These are phyloP conservation scores for Ophiostoma australiae DNA, from an alignment of 2,329 filamentous ascomycete genomes.

Conservation along the genomic window DNA sequence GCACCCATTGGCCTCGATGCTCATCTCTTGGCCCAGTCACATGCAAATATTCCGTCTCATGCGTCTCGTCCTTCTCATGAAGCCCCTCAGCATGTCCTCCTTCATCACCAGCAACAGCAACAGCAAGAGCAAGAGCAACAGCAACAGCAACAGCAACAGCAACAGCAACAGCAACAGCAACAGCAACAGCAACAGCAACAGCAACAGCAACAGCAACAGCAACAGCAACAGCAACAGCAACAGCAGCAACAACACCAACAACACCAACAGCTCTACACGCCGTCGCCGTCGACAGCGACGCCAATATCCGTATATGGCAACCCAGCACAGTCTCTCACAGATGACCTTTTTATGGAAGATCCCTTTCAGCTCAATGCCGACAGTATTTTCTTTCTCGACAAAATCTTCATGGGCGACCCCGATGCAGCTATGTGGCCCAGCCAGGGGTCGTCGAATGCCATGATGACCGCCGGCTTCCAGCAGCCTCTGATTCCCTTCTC, in stretches of 20 bases:
- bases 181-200: not conserved
- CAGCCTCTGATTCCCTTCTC: constrained; percentile 9
- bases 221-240: not conserved
- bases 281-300: not conserved
- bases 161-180: not conserved
- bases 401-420: constrained; percentile 27
- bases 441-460: not conserved
- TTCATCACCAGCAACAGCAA: not conserved
- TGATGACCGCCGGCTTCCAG: not conserved
- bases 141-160: not conserved
- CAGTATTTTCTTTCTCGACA: constrained; percentile 30
- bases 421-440: constrained; percentile 17
- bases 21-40: not conserved
- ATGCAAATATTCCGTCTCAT: not conserved
- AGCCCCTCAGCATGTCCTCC: not conserved
- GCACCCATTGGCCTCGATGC: not conserved
- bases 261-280: not conserved
- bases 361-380: constrained; percentile 29
- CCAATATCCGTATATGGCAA: not conserved
- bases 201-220: not conserved
- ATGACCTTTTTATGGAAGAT: constrained; percentile 22
- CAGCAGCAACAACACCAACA: not conserved
- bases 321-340: constrained; percentile 8
- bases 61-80: not conserved
- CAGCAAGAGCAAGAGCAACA: not conserved